Evolutionary conservation across 2,329 filamentous ascomycete species (phyloP), one percentile per base, ranked within the genome.

Genomic region (Mariannaea sp.): DNA sequence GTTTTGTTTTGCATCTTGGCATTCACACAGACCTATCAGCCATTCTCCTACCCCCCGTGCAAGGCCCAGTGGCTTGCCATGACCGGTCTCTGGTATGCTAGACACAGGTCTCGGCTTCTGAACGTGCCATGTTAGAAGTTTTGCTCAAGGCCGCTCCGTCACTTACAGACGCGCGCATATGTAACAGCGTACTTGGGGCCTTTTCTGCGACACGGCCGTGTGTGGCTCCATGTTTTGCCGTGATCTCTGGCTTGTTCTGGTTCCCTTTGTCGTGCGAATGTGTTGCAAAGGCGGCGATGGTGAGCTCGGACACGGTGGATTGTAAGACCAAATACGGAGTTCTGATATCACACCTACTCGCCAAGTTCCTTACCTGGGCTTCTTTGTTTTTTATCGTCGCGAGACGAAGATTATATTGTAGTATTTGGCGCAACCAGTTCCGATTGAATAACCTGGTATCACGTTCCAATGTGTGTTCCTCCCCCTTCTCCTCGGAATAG

Each of bases 1-100:
- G n/a, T n/a, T n/a, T n/a, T n/a, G n/a, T n/a, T n/a, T n/a, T n/a
- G n/a, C n/a, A n/a, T n/a, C n/a, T n/a, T n/a, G n/a, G n/a, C n/a
- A n/a, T n/a, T n/a, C 7, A 1, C 22, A 24, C 22, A 32, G 75
- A 79, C 1, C 75, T 89, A 12, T 90, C 87, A 0, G 87, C 90
- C 4, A 91, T 90, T 68, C 88, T 87, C 0, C 78, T 91, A 2
- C 78, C 86, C 0, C 88, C 88, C 0, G 85, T 91, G n/a, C 84
- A 91, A n/a, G 61, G 89, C 91, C 58, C 78, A 92, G 41, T 92
- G 88, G 88, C 86, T 92, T 59, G 90, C 90, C 68, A 90, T 91
- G 86, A 81, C 89, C 46, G n/a, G 92, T 88, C 0, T 89, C 85
- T 39, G 85, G 84, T 16, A 77, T 90, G 61, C 87, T 88, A 2